A percentile compares a stretch with the other conserved stretches of the same genome.
Evolutionary conservation across 2,329 filamentous ascomycete species (phyloP).

Genomic region (Pseudogymnoascus sp.): DNA sequence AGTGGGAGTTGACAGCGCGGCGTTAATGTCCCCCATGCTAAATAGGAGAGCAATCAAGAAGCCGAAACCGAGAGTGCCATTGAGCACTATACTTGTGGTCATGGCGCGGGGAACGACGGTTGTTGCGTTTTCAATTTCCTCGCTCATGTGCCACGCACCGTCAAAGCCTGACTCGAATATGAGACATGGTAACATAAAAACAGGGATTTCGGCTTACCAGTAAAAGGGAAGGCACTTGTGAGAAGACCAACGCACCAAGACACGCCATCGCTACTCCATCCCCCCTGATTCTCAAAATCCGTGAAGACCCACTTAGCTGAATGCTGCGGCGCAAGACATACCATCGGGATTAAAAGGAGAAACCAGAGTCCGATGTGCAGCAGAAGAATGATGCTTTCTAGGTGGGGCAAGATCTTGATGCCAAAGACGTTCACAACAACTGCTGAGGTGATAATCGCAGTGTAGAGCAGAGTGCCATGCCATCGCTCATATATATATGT

Average conservation of each 20-base stretch:
- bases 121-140: slow-evolving; percentile 40
- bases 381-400: slow-evolving; percentile 39
- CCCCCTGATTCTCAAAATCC: slow-evolving; percentile 42
- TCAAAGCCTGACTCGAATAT: slow-evolving; percentile 13
- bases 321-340: slow-evolving; percentile 33
- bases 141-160: slow-evolving; percentile 29
- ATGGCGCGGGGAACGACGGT: slow-evolving; percentile 42
- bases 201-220: slow-evolving; percentile 7
- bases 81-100: slow-evolving; percentile 39
- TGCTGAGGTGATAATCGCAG: slow-evolving; percentile 36
- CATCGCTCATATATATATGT: slow-evolving; percentile 33
- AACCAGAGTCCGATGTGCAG: slow-evolving; percentile 37
- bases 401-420: slow-evolving; percentile 35
- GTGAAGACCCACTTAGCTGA: slow-evolving; percentile 45
- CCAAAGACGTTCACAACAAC: slow-evolving; percentile 43
- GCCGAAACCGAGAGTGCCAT: slow-evolving; percentile 44
- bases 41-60: slow-evolving; percentile 49
- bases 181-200: slow-evolving; percentile 21
- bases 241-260: slow-evolving; percentile 28
- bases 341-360: slow-evolving; percentile 29
- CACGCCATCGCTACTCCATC: slow-evolving; percentile 35
- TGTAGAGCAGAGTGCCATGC: slow-evolving; percentile 41
- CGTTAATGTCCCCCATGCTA: slow-evolving; percentile 20
- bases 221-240: slow-evolving; percentile 11
- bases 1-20: slow-evolving; percentile 40